Evolutionary conservation across 306 rosid species (phyloP), one percentile per base, ranked within the genome.

Genomic region (Rubus idaeus): DNA sequence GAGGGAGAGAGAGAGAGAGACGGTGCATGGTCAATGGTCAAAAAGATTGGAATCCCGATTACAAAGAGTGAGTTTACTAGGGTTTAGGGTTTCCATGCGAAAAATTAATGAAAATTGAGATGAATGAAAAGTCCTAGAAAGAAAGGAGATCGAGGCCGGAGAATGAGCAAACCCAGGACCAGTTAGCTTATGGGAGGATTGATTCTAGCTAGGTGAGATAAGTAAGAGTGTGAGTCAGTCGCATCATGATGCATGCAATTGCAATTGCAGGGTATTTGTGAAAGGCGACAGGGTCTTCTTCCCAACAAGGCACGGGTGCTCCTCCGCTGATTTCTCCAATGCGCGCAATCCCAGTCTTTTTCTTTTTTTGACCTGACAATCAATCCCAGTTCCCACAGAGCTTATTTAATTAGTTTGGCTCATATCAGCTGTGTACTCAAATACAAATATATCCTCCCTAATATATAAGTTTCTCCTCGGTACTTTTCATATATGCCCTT

Each of bases 241-340:
- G 58, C 80, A 75, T 63, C 68, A 63, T 37, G 45, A 63, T 35
- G 21, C 68, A 39, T 63, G 45, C 44, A 63, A 41, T 13, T 60
- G 40, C 65, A 60, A 21, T 58, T 58, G 46, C 21, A 37, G 41
- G 16, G 18, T 21, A 60, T 60, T 11, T 60, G 66, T 60, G 66
- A 30, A 56, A 56, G 66, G 66, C 0, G 50, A 51, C 52, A 3
- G 0, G 79, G 83, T 70, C 70, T 77, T 82, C 65, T 88, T 88
- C 84, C 94, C 91, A 55, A 90, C 91, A 74, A 86, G 94, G 91
- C 98, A 93, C 98, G 96, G 96, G 91, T 70, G 89, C 86, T 89
- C 96, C 96, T 89, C 97, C 94, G 94, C 94, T 90, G 89, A 90
- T 93, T 87, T 90, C 93, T 93, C 96, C 97, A 14, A 93, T 81